phyloP scores from a whole-genome alignment of 139 green algal genomes.

The Dunaliella sp. region DNA sequence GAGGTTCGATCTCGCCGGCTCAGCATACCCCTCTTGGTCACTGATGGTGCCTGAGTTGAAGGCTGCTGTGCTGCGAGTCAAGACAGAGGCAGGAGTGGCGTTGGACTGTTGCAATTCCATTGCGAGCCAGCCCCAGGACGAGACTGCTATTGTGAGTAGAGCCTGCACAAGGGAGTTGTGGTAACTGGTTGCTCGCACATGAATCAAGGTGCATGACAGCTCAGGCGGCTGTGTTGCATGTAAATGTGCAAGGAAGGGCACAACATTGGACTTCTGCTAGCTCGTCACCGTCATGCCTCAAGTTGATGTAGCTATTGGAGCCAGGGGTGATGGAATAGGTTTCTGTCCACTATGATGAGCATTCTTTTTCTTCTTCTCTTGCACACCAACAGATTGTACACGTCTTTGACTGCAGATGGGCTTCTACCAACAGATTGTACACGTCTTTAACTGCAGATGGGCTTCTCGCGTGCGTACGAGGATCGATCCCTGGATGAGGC shows the following conservation, averaged over 20 bases:
- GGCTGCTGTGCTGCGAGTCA: slow-evolving; percentile 20
- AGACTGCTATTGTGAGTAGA: slow-evolving; percentile 9
- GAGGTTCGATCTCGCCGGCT: slow-evolving; percentile 13
- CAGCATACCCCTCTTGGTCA: slow-evolving; percentile 1
- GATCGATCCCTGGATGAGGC: slow-evolving; percentile 27
- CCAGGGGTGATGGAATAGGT: too few species aligned
- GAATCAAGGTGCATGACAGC: not conserved
- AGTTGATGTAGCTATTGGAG: too few species aligned
- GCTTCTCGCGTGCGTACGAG: slow-evolving; percentile 28
- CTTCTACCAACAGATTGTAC: too few species aligned
- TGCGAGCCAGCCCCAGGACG: not conserved
- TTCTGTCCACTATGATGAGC: too few species aligned
- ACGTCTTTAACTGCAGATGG: slow-evolving; percentile 17
- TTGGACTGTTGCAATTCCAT: slow-evolving; percentile 25
- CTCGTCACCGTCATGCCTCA: too few species aligned
- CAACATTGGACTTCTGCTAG: not conserved
- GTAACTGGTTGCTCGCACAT: not conserved
- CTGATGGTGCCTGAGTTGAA: slow-evolving; percentile 28
- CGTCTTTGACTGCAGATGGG: too few species aligned
- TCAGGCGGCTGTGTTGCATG: not conserved
- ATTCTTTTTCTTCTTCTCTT: too few species aligned
- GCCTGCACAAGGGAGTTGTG: not conserved
- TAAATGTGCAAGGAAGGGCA: too few species aligned
- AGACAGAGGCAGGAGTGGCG: slow-evolving; percentile 18
- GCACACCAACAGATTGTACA: too few species aligned